Evolutionary conservation across 192 early-diverging fungal genomes (phyloP).

Genomic region (Podila clonocystis): DNA sequence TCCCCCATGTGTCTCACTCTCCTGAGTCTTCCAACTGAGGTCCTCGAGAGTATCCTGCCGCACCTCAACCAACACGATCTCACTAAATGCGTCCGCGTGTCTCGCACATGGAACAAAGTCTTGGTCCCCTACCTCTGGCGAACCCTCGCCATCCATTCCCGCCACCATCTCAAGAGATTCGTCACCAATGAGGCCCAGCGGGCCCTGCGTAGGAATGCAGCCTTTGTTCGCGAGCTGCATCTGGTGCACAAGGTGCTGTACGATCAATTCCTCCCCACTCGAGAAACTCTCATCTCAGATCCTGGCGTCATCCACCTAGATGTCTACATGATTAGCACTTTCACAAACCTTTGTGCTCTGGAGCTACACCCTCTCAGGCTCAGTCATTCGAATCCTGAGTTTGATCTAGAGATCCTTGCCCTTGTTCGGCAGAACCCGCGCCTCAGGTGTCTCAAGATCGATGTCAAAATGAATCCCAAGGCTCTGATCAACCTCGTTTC

Average conservation of each 20-base stretch:
- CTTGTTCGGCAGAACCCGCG: conserved; percentile 2
- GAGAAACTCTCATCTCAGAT: background rate
- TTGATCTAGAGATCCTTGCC: background rate
- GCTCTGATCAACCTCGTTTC: background rate
- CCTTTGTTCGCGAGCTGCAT: no score
- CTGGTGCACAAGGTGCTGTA: background rate
- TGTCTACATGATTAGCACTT: background rate
- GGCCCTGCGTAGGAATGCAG: background rate
- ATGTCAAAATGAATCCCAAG: background rate
- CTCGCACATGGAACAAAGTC: background rate
- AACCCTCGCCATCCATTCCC: background rate
- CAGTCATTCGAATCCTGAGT: no score
- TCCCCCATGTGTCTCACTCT: background rate
- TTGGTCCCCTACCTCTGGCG: conserved; percentile 1
- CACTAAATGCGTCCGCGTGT: background rate
- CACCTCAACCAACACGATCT: conserved; percentile 4
- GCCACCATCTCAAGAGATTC: background rate
- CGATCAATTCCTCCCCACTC: background rate
- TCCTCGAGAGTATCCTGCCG: background rate
- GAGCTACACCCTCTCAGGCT: background rate
- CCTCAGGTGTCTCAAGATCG: background rate
- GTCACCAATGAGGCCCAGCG: background rate
- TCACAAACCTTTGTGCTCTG: background rate
- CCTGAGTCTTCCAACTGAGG: background rate
- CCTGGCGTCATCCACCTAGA: background rate